Evolutionary conservation across 2,329 filamentous ascomycete genomes (phyloP), one percentile per base, ranked within the genome.

Genomic region (Rutstroemia sydowiana): DNA sequence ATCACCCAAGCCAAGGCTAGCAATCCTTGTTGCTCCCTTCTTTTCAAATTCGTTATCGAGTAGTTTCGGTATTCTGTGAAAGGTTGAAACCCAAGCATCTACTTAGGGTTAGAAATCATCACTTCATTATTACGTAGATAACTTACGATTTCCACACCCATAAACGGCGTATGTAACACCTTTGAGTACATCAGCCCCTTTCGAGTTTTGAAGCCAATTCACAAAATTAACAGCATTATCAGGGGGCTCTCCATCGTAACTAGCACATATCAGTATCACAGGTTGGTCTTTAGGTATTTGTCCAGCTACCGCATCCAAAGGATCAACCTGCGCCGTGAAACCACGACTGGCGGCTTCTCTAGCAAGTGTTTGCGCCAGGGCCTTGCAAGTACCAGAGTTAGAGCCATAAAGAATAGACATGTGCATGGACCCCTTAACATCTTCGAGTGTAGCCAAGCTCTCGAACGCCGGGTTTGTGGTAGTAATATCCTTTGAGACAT

Each of bases 331-430:
- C 2, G 64, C 68, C 3, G 65, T 67, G 65, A 82, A 88, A 0
- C 85, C 85, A 58, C 80, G 79, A 3, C 66, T 65, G 2, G 71
- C 60, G 0, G 84, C 84, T 60, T 81, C 76, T 8, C 74, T 71
- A 0, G 81, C 82, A 10, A 89, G 65, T 26, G 77, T 73, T 56
- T 84, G 76, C 1, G 85, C 81, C 42, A 89, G 73, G 1, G 81
- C 74, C 65, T 89, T 83, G 64, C 86, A 90, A 1, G 86, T 90
- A 0, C 86, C 86, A 2, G 80, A 82, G 63, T 88, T 88, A 16
- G 82, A 86, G 2, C 87, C 87, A 61, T 87, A 90, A 40, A 83
- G 77, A 18, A 91, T 76, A n/a, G 77, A 77, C 57, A 91, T 60
- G 11, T 55, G 77, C 57, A 91, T 60, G 13, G 56, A 50, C 31